A percentile compares a stretch with the other conserved stretches of the same genome.
These are phyloP conservation scores for Aspergillus texensis DNA, from an alignment of 2,329 filamentous ascomycete species.

Conservation along the genomic window DNA sequence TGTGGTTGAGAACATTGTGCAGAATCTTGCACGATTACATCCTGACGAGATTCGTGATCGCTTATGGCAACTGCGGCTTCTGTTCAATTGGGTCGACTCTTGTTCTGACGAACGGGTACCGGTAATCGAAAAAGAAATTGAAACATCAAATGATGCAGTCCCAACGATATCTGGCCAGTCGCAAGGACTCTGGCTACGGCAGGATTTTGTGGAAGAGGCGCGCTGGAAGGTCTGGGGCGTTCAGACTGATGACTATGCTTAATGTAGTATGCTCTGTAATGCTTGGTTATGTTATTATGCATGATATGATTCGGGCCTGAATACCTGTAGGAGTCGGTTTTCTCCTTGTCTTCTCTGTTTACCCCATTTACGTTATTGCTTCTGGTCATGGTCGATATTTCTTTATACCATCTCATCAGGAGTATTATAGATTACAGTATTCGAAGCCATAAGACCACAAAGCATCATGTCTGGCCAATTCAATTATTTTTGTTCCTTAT, in stretches of 20 bases:
- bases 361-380: neutral
- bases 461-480: neutral
- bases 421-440: neutral
- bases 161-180: constrained; percentile 12
- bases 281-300: neutral
- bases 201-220: constrained; percentile 43
- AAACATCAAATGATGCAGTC: constrained; percentile 26
- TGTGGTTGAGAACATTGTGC: constrained; percentile 59
- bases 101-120: constrained; percentile 17
- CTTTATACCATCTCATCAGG: neutral
- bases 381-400: neutral
- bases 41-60: constrained; percentile 56
- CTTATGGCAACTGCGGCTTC: constrained; percentile 62
- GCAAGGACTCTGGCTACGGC: constrained; percentile 41
- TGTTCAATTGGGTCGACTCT: constrained; percentile 69
- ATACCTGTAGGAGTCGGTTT: neutral
- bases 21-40: constrained; percentile 34
- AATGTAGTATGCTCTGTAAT: constrained; percentile 4
- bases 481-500: neutral
- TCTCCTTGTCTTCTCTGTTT: neutral
- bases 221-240: constrained; percentile 48
- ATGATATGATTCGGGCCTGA: constrained; percentile 1
- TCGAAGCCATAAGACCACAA: neutral
- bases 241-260: constrained; percentile 26
- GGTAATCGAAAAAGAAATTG: constrained; percentile 40